Base-by-base conservation (phyloP, 2,329 filamentous ascomycete species). In the Pseudogymnoascus pannorum region DNA sequence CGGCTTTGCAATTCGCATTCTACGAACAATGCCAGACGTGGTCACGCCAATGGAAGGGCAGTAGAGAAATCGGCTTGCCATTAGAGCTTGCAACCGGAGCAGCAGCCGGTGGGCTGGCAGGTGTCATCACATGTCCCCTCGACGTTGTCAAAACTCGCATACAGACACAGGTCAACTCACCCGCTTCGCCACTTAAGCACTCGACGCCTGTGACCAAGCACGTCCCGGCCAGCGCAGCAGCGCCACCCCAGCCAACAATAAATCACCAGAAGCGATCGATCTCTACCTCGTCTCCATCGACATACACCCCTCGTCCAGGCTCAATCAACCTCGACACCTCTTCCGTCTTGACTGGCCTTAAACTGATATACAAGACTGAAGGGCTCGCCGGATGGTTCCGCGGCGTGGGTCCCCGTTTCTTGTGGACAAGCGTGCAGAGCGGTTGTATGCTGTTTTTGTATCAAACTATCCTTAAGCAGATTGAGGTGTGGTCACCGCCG, bases 401-500 rank as follows among this genome's bases (percentile, higher is more conserved):
- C 62, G 94, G 94, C 24, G 93, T 99, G 1, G 93, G 93, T 0
- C 94, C 94, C 1, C 85, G 94, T 60, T 88, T 88, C 62, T 91
- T 97, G 12, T 99, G 94, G 94, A 99, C 94, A 20, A 96, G 93
- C 70, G 91, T 97, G 62, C 94, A 99, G 78, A 96, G 90, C 71
- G 90, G 92, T 42, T 96, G 91, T 66, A 97, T 97, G 93, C 79
- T 97, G 72, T 92, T 97, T 68, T 79, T 97, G 73, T 97, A 97
- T 74, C 93, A 97, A 77, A 88, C 87, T 63, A 79, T 97, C 61
- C 76, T 97, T 71, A 87, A 88, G 69, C 85, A 87, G 75, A 81
- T 97, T 66, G 88, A 92, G 61, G 67, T 74, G 40, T 76, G 76
- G 35, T 58, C 61, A 57, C 31, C 63, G 22, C 31, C 63, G 22